Evolutionary conservation across 495 filamentous ascomycete genomes (phyloP), one percentile per base, ranked within the genome.

Genomic region (Achaetomiella virescens): DNA sequence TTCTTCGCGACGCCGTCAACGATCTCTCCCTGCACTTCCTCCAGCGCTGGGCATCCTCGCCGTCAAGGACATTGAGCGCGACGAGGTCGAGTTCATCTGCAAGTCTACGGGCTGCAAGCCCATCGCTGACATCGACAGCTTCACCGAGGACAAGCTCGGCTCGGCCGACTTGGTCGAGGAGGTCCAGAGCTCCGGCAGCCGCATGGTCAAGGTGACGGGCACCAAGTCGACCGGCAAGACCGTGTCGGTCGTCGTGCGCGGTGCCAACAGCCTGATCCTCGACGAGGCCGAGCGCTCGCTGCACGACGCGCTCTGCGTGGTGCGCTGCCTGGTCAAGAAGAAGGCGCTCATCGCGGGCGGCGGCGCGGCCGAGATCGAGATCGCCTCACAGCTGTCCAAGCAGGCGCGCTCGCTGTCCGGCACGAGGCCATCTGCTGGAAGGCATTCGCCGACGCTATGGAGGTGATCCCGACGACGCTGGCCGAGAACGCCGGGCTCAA

Each of bases 11-110:
- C 67, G 93, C 93, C 43, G 91, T 98, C 73, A 97, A 98, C 77
- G 93, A 97, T 61, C 82, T 97, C 21, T 91, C 88, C 49, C 80
- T 97, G 52, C 93, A 98, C 78, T 98, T 97, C 81, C 86, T 98
- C 57, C 88, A 93, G 55, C 96, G 95, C 84, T 97, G 46, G 92
- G 92, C 76, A 98, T 98, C 60, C 81, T 97, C 41, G 89, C 83
- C 53, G 81, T 98, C 75, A 97, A 96, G 76, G 92, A 98, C 66
- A 95, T 98, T 63, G 93, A 98, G 77, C 84, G 93, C 49, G 93
- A 98, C 68, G 93, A 98, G 74, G 88, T 98, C 54, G 93, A 98
- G 72, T 98, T 98, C 75, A 87, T 98, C 69, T 97, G 92, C 88
- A 97, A 95, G 74, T 85, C 85, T 54, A 92, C 91, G 20, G 93